phyloP scores from a whole-genome alignment of 2,329 filamentous ascomycete genomes.

The Atkinsonella texensis region DNA sequence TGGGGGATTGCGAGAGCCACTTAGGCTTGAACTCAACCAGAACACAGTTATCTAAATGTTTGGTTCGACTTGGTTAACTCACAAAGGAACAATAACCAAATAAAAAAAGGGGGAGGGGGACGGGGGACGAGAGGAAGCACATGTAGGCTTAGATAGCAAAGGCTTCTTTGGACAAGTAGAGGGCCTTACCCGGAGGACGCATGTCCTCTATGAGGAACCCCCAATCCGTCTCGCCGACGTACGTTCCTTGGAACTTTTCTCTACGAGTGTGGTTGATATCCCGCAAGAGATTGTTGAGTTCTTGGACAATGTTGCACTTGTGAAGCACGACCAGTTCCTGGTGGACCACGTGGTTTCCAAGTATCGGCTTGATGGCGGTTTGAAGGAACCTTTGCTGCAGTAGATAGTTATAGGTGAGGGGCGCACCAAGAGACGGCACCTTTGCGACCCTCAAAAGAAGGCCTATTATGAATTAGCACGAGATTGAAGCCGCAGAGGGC shows the following conservation, averaged over 20 bases:
- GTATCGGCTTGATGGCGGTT: conserved; percentile 21
- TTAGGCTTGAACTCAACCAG: conserved; percentile 74
- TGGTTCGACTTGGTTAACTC: not conserved
- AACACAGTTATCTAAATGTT: conserved; percentile 18
- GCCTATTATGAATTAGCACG: conserved; percentile 12
- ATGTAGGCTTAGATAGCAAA: not conserved
- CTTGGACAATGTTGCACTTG: conserved; percentile 23
- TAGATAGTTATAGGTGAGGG: conserved; percentile 24
- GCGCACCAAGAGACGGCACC: conserved; percentile 17
- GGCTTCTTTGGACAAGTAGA: not conserved
- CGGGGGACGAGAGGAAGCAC: conserved; percentile 1
- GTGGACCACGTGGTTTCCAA: conserved; percentile 22
- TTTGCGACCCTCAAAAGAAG: conserved; percentile 29
- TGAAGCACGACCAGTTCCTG: conserved; percentile 27
- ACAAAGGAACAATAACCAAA: conserved; percentile 4
- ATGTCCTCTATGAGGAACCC: conserved; percentile 68
- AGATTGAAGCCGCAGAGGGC: not conserved
- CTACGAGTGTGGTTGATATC: conserved; percentile 32
- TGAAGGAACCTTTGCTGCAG: conserved; percentile 25
- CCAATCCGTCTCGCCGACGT: conserved; percentile 42
- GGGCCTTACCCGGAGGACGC: conserved; percentile 25
- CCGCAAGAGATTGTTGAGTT: conserved; percentile 42
- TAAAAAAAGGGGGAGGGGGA: not conserved
- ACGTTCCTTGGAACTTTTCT: conserved; percentile 36
- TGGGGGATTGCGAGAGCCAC: conserved; percentile 67